Base-by-base conservation (phyloP, 2,329 filamentous ascomycete species). In the Elsinoe ampelina region DNA sequence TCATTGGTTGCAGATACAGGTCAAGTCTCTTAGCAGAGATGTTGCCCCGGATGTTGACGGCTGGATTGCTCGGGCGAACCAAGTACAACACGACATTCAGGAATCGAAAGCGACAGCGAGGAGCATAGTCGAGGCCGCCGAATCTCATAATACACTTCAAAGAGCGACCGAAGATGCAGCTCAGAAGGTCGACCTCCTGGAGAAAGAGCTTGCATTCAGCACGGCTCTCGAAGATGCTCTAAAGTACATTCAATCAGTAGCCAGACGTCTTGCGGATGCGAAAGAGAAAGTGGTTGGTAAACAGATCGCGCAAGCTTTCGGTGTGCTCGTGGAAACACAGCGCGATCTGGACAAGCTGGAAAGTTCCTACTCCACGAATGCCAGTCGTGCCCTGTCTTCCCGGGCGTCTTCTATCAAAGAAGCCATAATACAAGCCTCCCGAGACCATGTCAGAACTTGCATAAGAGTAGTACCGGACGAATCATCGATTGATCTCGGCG, bases 1-100 rank as follows among this genome's bases (percentile, higher is more conserved):
- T 50, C 19, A 50, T 34, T 3, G 1, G 19, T 8, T 4, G 5
- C 15, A 52, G 48, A 11, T 52, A 5, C 48, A 52, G 8, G 48
- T 52, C 17, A 32, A 13, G 17, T 52, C 48, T 35, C 35, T 93
- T 60, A 95, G 91, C 70, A 81, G 83, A 66, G 83, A 89, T 62
- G 86, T 84, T 15, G 86, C 85, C 57, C 81, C 84, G 38, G 86
- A 95, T 65, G 86, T 95, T 52, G 86, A 89, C 66, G 81, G 84
- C 54, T 97, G 92, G 92, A 87, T 95, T 57, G 74, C 78, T 54
- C 89, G 93, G 69, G 89, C 91, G 48, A 89, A 89, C 70, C 82
- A 85, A 54, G 80, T 96, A 6, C 89, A 95, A 69, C 81, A 85
- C 60, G 92, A 96, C 67, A 92, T 96, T 62, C 82, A 88, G 64